Conservation (phyloP, 495 filamentous ascomycete species). For the Trichoderma gamsii region DNA sequence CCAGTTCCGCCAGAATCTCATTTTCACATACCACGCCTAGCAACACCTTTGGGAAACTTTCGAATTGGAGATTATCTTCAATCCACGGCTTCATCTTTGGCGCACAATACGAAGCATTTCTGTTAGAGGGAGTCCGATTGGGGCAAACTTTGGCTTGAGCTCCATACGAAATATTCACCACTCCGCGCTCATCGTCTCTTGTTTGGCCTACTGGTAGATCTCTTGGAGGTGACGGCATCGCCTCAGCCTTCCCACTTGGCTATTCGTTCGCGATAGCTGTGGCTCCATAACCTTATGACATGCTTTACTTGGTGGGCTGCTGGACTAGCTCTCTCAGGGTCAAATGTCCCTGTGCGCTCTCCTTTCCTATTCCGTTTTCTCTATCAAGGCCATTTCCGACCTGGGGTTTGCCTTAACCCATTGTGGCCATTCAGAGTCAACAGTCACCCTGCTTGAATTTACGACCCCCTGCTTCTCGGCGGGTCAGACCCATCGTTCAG, state of each 20-base stretch:
- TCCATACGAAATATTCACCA: too few relatives aligned
- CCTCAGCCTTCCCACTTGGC: not conserved
- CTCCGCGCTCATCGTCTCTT: too few relatives aligned
- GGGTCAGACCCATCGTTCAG: not conserved
- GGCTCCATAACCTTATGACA: not conserved
- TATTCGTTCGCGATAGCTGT: not conserved
- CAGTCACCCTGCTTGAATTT: not conserved
- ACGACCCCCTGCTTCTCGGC: not conserved
- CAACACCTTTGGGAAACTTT: too few relatives aligned
- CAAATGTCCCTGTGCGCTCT: not conserved
- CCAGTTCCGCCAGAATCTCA: too few relatives aligned
- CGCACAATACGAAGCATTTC: too few relatives aligned
- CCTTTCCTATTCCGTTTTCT: constrained; percentile 2
- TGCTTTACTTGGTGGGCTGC: not conserved
- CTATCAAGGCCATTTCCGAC: not conserved
- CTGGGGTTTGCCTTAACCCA: constrained; percentile 1
- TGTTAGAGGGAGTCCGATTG: too few relatives aligned
- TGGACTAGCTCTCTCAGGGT: not conserved
- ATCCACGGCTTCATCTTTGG: too few relatives aligned
- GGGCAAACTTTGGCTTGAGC: too few relatives aligned
- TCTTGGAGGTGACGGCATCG: not conserved
- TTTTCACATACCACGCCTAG: too few relatives aligned
- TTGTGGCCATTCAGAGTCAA: not conserved
- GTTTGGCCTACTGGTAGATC: too few relatives aligned
- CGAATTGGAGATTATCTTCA: too few relatives aligned